Base-by-base conservation (phyloP, 192 early-diverging fungal genomes). In the Chytriomyces sp. region DNA sequence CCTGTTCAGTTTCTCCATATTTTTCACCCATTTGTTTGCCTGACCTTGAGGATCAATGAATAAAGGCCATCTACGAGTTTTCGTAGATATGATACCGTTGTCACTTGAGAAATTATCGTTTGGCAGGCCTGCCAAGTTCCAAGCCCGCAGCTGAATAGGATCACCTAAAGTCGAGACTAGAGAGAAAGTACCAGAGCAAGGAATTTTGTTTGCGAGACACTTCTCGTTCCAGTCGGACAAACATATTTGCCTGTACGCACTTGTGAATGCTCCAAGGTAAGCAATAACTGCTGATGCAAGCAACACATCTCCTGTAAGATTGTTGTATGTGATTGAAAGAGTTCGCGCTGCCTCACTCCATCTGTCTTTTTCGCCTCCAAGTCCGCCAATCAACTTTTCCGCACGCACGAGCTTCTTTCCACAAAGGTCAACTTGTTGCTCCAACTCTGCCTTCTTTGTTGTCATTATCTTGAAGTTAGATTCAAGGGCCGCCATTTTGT, bases 11-110 rank as follows among this genome's bases (percentile, higher is more conserved):
- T 88, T 88, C 72, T 88, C 86, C 81, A 87, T 81, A 69, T 87
- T 88, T 63, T 88, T 88, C 52, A 88, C 77, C 86, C 86, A 88
- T 57, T 88, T 88, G 77, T 88, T 88, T 39, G 86, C 86, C 70
- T 88, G 86, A 2, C 86, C 86, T 63, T 88, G 85, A 6, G 86
- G 86, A 65, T 88, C 85, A 58, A 88, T 84, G 59, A 88, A 87
- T 14, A 88, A 69, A 19, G 82, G 82, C 86, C 86, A 88, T 26
- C 86, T 77, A 22, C 85, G 75, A 0, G 86, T 81, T 39, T 82
- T 88, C 7, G 78, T 74, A 1, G 86, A 52, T 33, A 88, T 87
- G 53, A 88, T 88, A 12, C 86, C 86, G 54, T 88, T 88, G 65
- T 88, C 86, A 26, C 72, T 66, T 0, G 86, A 88, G 71, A 88